These are phyloP conservation scores for Agaricus blazei DNA, from an alignment of 768 basidiomycete species.

Conservation along the genomic window DNA sequence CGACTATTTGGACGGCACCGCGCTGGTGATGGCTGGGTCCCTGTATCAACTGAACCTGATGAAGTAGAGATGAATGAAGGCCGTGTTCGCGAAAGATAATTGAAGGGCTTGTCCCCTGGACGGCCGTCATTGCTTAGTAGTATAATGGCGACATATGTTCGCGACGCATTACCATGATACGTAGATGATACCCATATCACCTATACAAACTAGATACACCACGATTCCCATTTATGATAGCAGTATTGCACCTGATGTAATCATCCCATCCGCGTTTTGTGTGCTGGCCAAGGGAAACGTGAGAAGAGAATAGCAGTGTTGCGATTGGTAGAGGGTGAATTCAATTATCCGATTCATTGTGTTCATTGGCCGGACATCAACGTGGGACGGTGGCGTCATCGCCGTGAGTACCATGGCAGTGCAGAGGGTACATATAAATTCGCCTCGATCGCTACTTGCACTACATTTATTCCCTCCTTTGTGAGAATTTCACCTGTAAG, in stretches of 20 bases:
- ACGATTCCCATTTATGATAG: neutral
- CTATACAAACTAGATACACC: neutral
- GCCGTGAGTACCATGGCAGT: conserved; percentile 1
- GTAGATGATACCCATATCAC: neutral
- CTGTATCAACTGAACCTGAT: conserved; percentile 68
- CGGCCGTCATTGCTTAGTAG: neutral
- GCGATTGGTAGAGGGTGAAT: too few species aligned
- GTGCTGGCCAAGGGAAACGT: too few species aligned
- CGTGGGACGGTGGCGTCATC: conserved; percentile 2
- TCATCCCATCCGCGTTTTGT: too few species aligned
- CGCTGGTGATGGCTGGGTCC: conserved; percentile 67
- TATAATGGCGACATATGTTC: neutral
- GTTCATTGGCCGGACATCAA: neutral
- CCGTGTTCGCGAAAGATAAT: neutral
- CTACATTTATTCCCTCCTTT: neutral
- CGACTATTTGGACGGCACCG: conserved; percentile 47
- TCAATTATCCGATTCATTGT: too few species aligned
- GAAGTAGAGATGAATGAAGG: conserved; percentile 59
- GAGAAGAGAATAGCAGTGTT: too few species aligned
- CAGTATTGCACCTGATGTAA: neutral
- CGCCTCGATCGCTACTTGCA: neutral
- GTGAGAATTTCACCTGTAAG: neutral
- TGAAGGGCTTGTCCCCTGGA: neutral
- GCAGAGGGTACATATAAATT: neutral
- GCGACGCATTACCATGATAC: neutral